These are phyloP conservation scores for Cryptomeria japonica DNA, from an alignment of 75 land plant genomes.

Conservation along the genomic window DNA sequence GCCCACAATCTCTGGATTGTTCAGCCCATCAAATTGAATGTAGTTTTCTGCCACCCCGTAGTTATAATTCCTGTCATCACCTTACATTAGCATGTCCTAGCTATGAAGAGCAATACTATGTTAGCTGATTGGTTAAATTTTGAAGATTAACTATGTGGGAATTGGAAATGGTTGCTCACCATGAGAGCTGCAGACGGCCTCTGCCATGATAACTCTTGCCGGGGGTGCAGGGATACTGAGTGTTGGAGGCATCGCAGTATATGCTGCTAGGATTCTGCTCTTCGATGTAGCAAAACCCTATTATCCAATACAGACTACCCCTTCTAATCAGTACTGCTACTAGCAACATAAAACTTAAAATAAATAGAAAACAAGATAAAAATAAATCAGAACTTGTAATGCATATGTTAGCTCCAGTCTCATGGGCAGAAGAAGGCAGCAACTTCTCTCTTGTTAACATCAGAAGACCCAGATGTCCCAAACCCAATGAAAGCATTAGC, in stretches of 20 bases:
- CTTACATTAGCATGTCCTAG: background rate
- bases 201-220: background rate
- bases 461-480: conserved; percentile 33
- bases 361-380: background rate
- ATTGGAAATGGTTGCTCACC: background rate
- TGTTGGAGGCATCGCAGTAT: background rate
- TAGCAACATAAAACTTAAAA: too few relatives aligned
- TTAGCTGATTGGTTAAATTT: background rate
- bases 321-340: too few relatives aligned
- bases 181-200: background rate
- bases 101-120: too few relatives aligned
- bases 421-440: conserved; percentile 47
- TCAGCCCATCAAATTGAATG: too few relatives aligned
- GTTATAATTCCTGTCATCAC: conserved; percentile 61
- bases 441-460: conserved; percentile 42
- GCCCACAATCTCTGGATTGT: too few relatives aligned
- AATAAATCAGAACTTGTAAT: too few relatives aligned
- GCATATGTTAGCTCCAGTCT: background rate
- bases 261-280: background rate
- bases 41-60: conserved; percentile 45
- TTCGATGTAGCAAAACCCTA: background rate
- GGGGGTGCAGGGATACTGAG: background rate
- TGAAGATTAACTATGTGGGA: background rate
- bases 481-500: conserved; percentile 29
- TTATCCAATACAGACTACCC: too few relatives aligned